Conservation (phyloP, 129 eudicot genomes). For the Cynara cardunculus region DNA sequence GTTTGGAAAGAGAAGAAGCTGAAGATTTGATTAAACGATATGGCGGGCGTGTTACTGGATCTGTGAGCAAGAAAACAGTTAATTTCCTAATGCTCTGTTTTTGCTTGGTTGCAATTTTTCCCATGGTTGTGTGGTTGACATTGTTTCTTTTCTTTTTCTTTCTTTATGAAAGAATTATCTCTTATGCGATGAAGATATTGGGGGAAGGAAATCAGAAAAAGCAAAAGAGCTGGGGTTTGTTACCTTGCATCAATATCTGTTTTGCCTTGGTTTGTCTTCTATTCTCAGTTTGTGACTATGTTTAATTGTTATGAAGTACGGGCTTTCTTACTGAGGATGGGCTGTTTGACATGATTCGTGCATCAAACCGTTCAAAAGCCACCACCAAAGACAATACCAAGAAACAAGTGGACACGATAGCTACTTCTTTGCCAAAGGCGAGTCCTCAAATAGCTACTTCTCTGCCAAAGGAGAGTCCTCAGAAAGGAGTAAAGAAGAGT, state of each 20-base stretch:
- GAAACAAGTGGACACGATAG: constrained; percentile 46
- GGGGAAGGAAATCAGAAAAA: constrained; percentile 76
- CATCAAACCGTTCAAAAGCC: constrained; percentile 57
- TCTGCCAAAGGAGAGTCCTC: constrained; percentile 45
- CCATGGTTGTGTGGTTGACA: constrained; percentile 10
- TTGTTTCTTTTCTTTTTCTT: constrained; percentile 20
- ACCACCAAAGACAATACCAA: constrained; percentile 31
- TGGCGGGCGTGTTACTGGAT: constrained; percentile 96
- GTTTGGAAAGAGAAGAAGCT: constrained; percentile 99
- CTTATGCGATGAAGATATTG: constrained; percentile 96
- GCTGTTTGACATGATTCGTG: constrained; percentile 80
- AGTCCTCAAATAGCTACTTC: constrained; percentile 45
- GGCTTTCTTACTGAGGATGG: constrained; percentile 88
- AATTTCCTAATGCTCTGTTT: constrained; percentile 12
- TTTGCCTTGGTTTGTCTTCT: neutral
- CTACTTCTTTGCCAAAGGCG: constrained; percentile 42
- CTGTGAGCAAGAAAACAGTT: constrained; percentile 98
- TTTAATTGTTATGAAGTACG: constrained; percentile 42
- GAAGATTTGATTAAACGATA: constrained; percentile 91
- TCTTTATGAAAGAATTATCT: constrained; percentile 61
- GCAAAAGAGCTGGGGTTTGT: constrained; percentile 93
- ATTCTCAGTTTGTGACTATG: neutral
- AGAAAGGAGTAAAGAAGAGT: constrained; percentile 50
- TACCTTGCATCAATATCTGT: neutral
- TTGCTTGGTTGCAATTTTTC: neutral